Percentiles rank a stretch among this genome's conserved stretches.
phyloP scores from a whole-genome alignment of 1,284 basidiomycete species.

The Tremellales sp. region DNA sequence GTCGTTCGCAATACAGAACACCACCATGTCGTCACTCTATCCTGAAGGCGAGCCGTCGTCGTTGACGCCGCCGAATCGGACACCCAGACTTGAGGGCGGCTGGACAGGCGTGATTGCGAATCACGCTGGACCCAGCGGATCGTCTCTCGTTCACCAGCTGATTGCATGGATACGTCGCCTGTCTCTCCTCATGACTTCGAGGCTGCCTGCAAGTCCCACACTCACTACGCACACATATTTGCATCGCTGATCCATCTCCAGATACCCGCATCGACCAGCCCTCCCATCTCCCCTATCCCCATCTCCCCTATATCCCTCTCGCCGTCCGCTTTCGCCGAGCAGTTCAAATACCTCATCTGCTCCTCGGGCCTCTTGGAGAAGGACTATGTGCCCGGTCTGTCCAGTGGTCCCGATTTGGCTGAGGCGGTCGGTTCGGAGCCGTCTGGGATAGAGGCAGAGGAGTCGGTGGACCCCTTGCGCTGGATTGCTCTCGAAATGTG shows the following conservation, averaged over 20 bases:
- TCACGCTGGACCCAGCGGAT: slow-evolving; percentile 8
- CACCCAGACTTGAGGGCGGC: background rate
- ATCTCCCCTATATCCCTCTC: background rate
- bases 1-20: background rate
- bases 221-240: background rate
- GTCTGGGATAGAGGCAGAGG: background rate
- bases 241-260: slow-evolving; percentile 3
- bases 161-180: no score
- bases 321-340: slow-evolving; percentile 31
- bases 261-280: background rate
- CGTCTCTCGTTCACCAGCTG: no score
- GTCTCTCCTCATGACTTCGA: no score
- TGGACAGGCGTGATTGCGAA: slow-evolving; percentile 14
- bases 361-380: slow-evolving; percentile 41
- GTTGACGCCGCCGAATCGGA: slow-evolving; percentile 1
- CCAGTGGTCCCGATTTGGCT: background rate
- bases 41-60: background rate
- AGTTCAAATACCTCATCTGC: slow-evolving; percentile 43
- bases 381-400: slow-evolving; percentile 27
- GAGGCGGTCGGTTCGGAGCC: background rate
- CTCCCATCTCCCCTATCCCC: background rate
- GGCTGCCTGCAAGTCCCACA: no score
- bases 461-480: background rate
- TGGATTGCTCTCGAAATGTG: background rate
- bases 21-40: background rate